A percentile compares a stretch with the other conserved stretches of the same genome.
These are phyloP conservation scores for Ogataea corticis DNA, from an alignment of 805 yeast genomes.

Conservation along the genomic window DNA sequence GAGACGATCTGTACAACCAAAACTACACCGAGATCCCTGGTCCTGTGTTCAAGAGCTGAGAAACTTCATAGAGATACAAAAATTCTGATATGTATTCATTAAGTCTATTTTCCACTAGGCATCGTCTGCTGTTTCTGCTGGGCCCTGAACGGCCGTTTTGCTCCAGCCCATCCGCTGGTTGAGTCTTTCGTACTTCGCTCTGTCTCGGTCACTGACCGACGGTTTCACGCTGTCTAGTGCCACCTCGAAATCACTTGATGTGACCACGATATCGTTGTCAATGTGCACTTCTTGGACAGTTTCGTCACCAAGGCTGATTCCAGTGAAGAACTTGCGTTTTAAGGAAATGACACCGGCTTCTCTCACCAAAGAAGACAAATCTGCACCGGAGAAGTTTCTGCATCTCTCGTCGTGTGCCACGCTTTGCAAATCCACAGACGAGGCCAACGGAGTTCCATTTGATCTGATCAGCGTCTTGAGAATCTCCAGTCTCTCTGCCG, in stretches of 20 bases:
- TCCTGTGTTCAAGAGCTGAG: slow-evolving; percentile 18
- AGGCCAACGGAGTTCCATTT: slow-evolving; percentile 73
- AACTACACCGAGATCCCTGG: slow-evolving; percentile 57
- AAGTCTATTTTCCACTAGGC: neutral
- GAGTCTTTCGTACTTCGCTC: slow-evolving; percentile 71
- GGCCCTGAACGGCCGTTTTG: slow-evolving; percentile 25
- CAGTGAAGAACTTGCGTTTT: slow-evolving; percentile 66
- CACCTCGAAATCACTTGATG: slow-evolving; percentile 59
- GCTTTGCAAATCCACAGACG: slow-evolving; percentile 55
- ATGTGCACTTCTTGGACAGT: slow-evolving; percentile 24
- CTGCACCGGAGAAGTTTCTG: slow-evolving; percentile 94
- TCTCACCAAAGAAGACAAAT: slow-evolving; percentile 84
- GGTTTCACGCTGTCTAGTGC: slow-evolving; percentile 83
- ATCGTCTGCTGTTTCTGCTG: neutral
- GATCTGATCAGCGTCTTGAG: slow-evolving; percentile 70
- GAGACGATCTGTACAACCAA: slow-evolving; percentile 52
- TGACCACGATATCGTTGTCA: slow-evolving; percentile 47
- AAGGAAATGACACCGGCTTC: slow-evolving; percentile 93
- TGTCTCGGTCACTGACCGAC: slow-evolving; percentile 84
- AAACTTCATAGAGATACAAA: neutral
- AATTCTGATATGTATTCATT: no score
- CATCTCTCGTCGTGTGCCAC: slow-evolving; percentile 79
- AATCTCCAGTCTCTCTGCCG: slow-evolving; percentile 78
- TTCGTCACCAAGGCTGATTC: slow-evolving; percentile 50
- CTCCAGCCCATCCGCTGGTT: slow-evolving; percentile 79